Evolutionary conservation across 2,329 filamentous ascomycete genomes (phyloP).

Genomic region (Didymella keratinophila): DNA sequence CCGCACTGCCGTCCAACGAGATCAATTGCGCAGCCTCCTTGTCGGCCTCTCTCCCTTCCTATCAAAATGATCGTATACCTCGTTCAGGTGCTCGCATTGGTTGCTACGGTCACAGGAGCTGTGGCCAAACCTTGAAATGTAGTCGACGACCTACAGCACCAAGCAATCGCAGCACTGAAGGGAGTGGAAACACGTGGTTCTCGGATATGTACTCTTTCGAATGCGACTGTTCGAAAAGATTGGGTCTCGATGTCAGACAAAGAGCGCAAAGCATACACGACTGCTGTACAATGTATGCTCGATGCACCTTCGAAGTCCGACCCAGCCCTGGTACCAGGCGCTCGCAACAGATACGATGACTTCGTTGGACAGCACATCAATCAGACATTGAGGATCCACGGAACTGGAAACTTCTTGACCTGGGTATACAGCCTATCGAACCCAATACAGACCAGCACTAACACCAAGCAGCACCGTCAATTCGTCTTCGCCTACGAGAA

Average conservation of each 20-base stretch:
- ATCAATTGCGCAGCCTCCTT: neutral
- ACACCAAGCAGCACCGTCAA: slow-evolving; percentile 40
- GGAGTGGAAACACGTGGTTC: slow-evolving; percentile 16
- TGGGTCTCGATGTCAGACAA: slow-evolving; percentile 17
- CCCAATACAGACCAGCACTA: neutral
- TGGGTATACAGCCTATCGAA: slow-evolving; percentile 28
- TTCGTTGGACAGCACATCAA: slow-evolving; percentile 38
- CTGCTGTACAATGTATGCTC: slow-evolving; percentile 33
- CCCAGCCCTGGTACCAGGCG: slow-evolving; percentile 26
- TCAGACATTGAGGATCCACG: slow-evolving; percentile 29
- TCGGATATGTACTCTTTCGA: slow-evolving; percentile 18
- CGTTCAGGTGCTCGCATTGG: slow-evolving; percentile 20
- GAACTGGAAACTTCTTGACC: slow-evolving; percentile 31
- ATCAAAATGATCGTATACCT: neutral
- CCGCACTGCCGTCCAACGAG: neutral
- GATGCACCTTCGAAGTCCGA: slow-evolving; percentile 24
- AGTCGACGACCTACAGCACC: slow-evolving; percentile 24
- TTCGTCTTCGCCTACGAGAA: slow-evolving; percentile 49
- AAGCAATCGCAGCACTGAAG: slow-evolving; percentile 23
- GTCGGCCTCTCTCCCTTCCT: neutral
- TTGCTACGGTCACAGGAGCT: slow-evolving; percentile 15
- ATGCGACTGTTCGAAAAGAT: slow-evolving; percentile 23
- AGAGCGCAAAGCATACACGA: slow-evolving; percentile 30
- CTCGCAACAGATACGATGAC: slow-evolving; percentile 37
- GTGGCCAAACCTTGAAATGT: slow-evolving; percentile 18